phyloP scores from a whole-genome alignment of 495 filamentous ascomycete species.

The Cercophora samala region DNA sequence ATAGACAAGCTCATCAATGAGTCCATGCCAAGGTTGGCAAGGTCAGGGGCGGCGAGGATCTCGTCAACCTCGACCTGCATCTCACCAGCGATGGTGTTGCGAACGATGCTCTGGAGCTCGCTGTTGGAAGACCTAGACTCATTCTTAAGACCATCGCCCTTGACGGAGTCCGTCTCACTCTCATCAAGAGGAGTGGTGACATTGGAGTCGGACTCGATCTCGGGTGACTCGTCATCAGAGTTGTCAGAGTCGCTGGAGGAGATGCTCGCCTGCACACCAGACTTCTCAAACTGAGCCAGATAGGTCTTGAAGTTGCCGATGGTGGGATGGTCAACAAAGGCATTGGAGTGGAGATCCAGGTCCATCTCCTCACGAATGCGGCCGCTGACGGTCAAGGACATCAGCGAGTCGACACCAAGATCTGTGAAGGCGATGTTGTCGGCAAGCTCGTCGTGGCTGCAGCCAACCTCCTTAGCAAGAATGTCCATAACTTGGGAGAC shows the following conservation, averaged over 20 bases:
- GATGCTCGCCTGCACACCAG: constrained; percentile 33
- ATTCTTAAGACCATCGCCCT: constrained; percentile 29
- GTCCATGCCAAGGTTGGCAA: constrained; percentile 58
- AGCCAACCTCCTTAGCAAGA: constrained; percentile 63
- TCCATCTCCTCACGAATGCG: constrained; percentile 56
- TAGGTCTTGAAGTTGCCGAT: constrained; percentile 60
- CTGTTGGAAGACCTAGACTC: constrained; percentile 28
- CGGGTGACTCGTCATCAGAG: constrained; percentile 42
- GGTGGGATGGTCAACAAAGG: constrained; percentile 52
- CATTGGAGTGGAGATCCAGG: constrained; percentile 52
- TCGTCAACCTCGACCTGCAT: constrained; percentile 65
- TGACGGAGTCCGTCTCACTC: constrained; percentile 42
- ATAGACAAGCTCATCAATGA: constrained; percentile 59
- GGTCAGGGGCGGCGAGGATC: constrained; percentile 50
- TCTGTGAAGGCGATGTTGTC: constrained; percentile 54
- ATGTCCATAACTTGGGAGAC: constrained; percentile 55
- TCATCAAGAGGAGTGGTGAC: constrained; percentile 48
- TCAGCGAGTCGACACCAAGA: constrained; percentile 60
- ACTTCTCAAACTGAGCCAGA: constrained; percentile 47
- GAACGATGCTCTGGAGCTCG: constrained; percentile 52
- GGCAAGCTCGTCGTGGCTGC: constrained; percentile 57
- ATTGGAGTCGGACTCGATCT: constrained; percentile 45
- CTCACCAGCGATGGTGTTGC: constrained; percentile 61
- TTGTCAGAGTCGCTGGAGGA: constrained; percentile 31
- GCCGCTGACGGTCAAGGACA: constrained; percentile 53